Evolutionary conservation across 441 rosid species (phyloP), one percentile per base, ranked within the genome.

Genomic region (Adansonia rubrostipa): DNA sequence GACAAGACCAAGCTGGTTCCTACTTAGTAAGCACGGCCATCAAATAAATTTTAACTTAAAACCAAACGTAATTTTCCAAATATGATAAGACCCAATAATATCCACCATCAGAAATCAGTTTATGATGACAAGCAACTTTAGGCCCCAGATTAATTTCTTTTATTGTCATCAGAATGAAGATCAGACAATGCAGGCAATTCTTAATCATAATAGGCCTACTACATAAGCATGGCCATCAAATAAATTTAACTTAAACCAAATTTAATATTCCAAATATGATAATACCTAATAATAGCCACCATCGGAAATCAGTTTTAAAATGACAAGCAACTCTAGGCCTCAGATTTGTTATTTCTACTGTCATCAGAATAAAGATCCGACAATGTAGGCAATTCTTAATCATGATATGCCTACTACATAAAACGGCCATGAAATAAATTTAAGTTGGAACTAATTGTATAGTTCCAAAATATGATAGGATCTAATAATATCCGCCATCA

Each of bases 181-280:
- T 70, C 70, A 36, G 76, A 78, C 76, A 68, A 79, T 80, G 79
- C 69, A 20, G 58, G 79, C 79, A 75, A 45, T 36, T 24, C 6
- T 42, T 6, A 45, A 71, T 40, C 79, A 80, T 36, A 57, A 80
- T 70, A 70, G 50, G 72, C 80, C 67, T 62, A 60, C 58, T 66
- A 7, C 11, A 33, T 33, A 36, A 14, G 36, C 7, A 14, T 33
- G 68, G 68, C 19, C 9, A 63, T 14, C 47, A 14, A 63, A 36
- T 33, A 17, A 13, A 33, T 14, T 62, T 14, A 6, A 63, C 68
- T 33, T 14, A 24, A 63, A 36, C 17, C 6, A 63, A 63, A 63
- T 1, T 0, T 7, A 40, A 65, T 65, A 40, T 40, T 14, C 60
- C 60, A 57, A 57, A 57, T 15, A 40, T 40, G 5, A n/a, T 8